Evolutionary conservation across 2,329 filamentous ascomycete genomes (phyloP).

Genomic region (Plectosphaerella sp.): DNA sequence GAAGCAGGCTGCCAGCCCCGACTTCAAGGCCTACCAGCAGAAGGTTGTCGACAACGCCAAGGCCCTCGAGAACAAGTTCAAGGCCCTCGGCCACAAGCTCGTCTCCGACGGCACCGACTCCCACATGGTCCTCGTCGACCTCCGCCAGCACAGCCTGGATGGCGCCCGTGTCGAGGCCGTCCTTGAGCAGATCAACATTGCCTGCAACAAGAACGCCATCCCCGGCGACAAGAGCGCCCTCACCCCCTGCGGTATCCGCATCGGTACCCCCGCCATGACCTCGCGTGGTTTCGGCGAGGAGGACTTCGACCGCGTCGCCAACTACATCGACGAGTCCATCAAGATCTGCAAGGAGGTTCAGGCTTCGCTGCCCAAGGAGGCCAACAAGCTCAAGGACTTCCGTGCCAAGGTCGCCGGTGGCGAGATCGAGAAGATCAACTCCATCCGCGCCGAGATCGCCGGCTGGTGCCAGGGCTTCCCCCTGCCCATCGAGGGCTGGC

Average conservation of each 20-base stretch:
- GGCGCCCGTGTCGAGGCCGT: slow-evolving; percentile 94
- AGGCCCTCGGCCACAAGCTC: slow-evolving; percentile 86
- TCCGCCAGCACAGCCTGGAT: slow-evolving; percentile 81
- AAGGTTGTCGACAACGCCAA: slow-evolving; percentile 92
- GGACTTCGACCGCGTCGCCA: slow-evolving; percentile 86
- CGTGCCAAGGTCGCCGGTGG: slow-evolving; percentile 83
- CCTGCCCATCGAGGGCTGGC: slow-evolving; percentile 77
- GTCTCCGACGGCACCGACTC: slow-evolving; percentile 95
- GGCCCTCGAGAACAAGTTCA: slow-evolving; percentile 79
- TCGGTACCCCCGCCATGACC: slow-evolving; percentile 97
- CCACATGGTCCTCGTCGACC: slow-evolving; percentile 93
- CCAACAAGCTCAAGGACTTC: slow-evolving; percentile 99
- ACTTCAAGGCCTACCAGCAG: slow-evolving; percentile 93
- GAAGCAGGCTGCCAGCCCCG: slow-evolving; percentile 84
- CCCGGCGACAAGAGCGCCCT: slow-evolving; percentile 97
- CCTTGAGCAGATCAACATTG: slow-evolving; percentile 96
- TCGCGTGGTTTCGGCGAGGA: slow-evolving; percentile 87
- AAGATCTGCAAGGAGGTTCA: slow-evolving; percentile 89
- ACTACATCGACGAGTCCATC: slow-evolving; percentile 86
- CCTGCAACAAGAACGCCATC: slow-evolving; percentile 99
- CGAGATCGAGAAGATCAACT: slow-evolving; percentile 75
- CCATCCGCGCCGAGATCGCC: slow-evolving; percentile 83
- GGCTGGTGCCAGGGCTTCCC: slow-evolving; percentile 87
- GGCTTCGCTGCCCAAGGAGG: slow-evolving; percentile 81
- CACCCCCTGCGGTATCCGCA: slow-evolving; percentile 89